A percentile compares a stretch with the other conserved stretches of the same genome.
phyloP scores from a whole-genome alignment of 1,139 yeast genomes.

The Arxiozyma slooffiae region DNA sequence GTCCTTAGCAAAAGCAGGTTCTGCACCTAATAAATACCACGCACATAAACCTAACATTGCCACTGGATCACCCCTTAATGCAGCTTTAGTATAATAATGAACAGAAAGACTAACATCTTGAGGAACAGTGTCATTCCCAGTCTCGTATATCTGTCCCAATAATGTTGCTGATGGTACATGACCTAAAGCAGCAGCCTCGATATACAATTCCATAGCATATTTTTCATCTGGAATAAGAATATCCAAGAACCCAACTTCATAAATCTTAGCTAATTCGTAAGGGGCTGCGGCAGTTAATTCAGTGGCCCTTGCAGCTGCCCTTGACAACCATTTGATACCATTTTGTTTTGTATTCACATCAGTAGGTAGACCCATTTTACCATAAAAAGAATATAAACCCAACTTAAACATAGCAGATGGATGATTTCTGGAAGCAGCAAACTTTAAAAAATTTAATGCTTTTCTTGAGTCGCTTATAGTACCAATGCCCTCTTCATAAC shows the following conservation, averaged over 20 bases:
- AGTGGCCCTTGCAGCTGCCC: slow-evolving; percentile 77
- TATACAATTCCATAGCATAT: slow-evolving; percentile 78
- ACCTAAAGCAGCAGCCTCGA: slow-evolving; percentile 84
- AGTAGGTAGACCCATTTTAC: slow-evolving; percentile 70
- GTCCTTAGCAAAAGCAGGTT: slow-evolving; percentile 68
- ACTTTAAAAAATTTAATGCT: slow-evolving; percentile 71
- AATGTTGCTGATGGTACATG: slow-evolving; percentile 71
- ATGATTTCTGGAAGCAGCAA: slow-evolving; percentile 85
- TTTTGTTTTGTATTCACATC: slow-evolving; percentile 63
- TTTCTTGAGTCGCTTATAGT: slow-evolving; percentile 81
- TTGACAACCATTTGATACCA: slow-evolving; percentile 87
- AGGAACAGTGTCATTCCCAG: slow-evolving; percentile 66
- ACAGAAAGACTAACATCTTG: slow-evolving; percentile 79
- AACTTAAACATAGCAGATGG: slow-evolving; percentile 92
- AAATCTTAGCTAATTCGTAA: slow-evolving; percentile 78
- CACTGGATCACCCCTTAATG: slow-evolving; percentile 75
- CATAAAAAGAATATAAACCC: slow-evolving; percentile 77
- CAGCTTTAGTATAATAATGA: slow-evolving; percentile 88
- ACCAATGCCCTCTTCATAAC: slow-evolving; percentile 91
- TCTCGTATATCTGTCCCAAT: slow-evolving; percentile 76
- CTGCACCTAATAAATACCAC: slow-evolving; percentile 90
- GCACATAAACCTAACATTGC: slow-evolving; percentile 94
- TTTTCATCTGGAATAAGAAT: slow-evolving; percentile 72
- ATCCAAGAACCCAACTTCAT: slow-evolving; percentile 77
- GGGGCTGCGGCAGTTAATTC: slow-evolving; percentile 89